phyloP scores from a whole-genome alignment of 306 rosid species.

The Trifolium dubium region DNA sequence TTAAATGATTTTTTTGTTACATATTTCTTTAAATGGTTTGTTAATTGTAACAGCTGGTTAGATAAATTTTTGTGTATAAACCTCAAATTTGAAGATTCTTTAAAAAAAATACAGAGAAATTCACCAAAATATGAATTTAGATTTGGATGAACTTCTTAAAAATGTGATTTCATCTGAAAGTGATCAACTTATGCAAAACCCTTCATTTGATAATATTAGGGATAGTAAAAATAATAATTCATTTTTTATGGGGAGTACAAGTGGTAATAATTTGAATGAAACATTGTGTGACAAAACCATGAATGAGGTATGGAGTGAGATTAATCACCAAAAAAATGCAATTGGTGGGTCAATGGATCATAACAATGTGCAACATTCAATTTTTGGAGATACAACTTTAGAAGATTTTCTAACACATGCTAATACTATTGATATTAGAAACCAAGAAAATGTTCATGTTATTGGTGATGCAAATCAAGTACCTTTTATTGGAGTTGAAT shows the following conservation, averaged over 20 bases:
- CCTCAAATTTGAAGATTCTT: slow-evolving; percentile 45
- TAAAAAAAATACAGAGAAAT: slow-evolving; percentile 44
- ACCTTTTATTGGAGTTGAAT: slow-evolving; percentile 39
- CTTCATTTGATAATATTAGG: slow-evolving; percentile 24
- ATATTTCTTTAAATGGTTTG: background rate
- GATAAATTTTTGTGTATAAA: slow-evolving; percentile 37
- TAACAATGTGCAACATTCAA: slow-evolving; percentile 26
- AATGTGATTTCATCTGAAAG: slow-evolving; percentile 47
- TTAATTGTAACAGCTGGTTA: slow-evolving; percentile 12
- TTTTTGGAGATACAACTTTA: slow-evolving; percentile 36
- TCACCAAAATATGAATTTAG: slow-evolving; percentile 43
- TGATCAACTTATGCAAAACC: slow-evolving; percentile 48
- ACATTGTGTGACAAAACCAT: slow-evolving; percentile 38
- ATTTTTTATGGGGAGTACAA: slow-evolving; percentile 31
- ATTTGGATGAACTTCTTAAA: slow-evolving; percentile 50
- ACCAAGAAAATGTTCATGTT: slow-evolving; percentile 14
- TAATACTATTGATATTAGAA: background rate
- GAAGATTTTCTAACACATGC: slow-evolving; percentile 45
- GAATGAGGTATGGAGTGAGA: slow-evolving; percentile 40
- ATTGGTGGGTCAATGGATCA: slow-evolving; percentile 12
- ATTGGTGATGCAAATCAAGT: background rate
- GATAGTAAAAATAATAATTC: slow-evolving; percentile 24
- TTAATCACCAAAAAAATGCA: slow-evolving; percentile 36
- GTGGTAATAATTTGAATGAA: slow-evolving; percentile 30
- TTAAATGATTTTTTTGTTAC: background rate